Evolutionary conservation across 441 rosid species (phyloP).

Genomic region (Erodium texanum): DNA sequence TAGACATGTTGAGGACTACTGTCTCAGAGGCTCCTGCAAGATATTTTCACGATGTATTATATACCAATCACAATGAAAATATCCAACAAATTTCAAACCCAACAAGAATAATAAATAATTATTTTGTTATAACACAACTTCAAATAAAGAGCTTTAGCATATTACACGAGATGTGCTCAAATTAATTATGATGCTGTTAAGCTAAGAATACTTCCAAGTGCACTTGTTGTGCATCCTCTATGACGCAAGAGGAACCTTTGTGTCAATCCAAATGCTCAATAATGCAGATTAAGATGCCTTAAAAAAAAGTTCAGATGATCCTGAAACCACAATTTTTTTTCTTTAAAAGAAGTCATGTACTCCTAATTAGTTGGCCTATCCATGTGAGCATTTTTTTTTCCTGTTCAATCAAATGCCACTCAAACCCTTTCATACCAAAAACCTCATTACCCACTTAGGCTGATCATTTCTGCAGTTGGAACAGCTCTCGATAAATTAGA

Average conservation of each 20-base stretch:
- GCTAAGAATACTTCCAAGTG: neutral
- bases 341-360: neutral
- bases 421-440: neutral
- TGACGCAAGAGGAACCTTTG: neutral
- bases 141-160: neutral
- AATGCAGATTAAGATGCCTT: constrained; percentile 3
- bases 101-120: neutral
- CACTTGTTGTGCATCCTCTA: neutral
- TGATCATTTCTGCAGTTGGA: neutral
- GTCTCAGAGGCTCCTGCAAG: constrained; percentile 85
- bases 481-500: neutral
- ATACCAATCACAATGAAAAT: constrained; percentile 10
- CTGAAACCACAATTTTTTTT: neutral
- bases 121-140: neutral
- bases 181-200: neutral
- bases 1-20: constrained; percentile 92
- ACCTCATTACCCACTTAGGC: neutral
- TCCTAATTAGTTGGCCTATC: neutral
- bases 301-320: neutral
- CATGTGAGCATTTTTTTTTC: neutral
- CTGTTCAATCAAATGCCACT: constrained; percentile 3
- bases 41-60: constrained; percentile 13
- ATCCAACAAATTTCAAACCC: constrained; percentile 8
- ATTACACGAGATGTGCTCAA: neutral
- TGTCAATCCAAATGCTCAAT: neutral